Base-by-base conservation (phyloP, 805 yeast genomes). In the Saccharomycopsis malanga region DNA sequence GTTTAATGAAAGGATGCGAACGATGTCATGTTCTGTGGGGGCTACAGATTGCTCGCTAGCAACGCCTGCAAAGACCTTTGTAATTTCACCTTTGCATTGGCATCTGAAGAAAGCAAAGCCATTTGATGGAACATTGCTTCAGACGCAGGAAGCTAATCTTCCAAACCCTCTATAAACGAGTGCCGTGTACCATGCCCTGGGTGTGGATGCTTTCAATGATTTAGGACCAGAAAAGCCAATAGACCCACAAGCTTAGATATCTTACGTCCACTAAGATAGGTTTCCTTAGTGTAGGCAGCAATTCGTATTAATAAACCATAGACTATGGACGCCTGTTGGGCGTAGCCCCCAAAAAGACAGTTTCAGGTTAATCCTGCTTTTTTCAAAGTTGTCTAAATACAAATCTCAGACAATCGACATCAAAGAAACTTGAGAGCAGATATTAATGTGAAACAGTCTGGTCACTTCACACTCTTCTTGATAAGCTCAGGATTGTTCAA, bases 261-360 rank as follows among this genome's bases (percentile, higher is more conserved):
- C 58, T 86, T 87, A 41, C 88, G 72, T 0, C 93, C 94, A 57
- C 85, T 78, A 70, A 88, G 66, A 57, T 83, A 79, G 58, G 87
- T 87, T 36, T 79, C 76, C 56, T 79, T 83, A 2, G 94, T 79
- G 63, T 87, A 84, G 7, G 94, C 78, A 0, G 94, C 80, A 36
- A 88, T 65, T 9, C 87, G 73, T 9, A 87, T 84, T 37, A 89
- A 65, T 88, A 87, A 89, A 60, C 85, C 95, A 61, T 85, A 86
- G 3, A 86, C 91, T 3, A 89, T 86, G 1, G 93, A 81, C 0
- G 95, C 95, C 64, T 87, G 96, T 4, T 91, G 82, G 1, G 96
- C 87, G 88, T 84, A 48, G 83, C 76, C 43, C 81, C 81, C 38
- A 85, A 64, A 59, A 88, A 88, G 0, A 95, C 86, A 52, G 73